These are phyloP conservation scores for Botrytis tulipae DNA, from an alignment of 2,329 filamentous ascomycete species.

Conservation along the genomic window DNA sequence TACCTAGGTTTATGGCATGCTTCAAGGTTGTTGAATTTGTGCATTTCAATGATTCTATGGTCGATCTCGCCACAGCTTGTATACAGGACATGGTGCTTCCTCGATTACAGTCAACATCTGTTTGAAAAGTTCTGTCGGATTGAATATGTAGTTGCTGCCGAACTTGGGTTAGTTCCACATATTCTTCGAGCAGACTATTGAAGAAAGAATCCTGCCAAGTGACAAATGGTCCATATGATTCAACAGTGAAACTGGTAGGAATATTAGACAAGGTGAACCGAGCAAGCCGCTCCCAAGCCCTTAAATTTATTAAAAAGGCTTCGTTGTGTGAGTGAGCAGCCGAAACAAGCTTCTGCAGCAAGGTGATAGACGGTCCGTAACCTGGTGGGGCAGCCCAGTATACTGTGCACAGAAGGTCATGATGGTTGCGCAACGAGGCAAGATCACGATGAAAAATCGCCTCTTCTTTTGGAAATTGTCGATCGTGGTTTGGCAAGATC, in stretches of 20 bases:
- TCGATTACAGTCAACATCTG: conserved; percentile 26
- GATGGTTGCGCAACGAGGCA: conserved; percentile 64
- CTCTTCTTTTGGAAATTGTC: conserved; percentile 63
- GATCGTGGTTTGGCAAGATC: conserved; percentile 63
- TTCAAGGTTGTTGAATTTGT: conserved; percentile 26
- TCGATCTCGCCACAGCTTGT: conserved; percentile 23
- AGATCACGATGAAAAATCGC: conserved; percentile 59
- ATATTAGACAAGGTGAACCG: conserved; percentile 54
- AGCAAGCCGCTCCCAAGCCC: conserved; percentile 62
- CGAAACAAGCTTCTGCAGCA: conserved; percentile 58
- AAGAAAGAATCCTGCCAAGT: conserved; percentile 59
- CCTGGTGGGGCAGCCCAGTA: conserved; percentile 62
- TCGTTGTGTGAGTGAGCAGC: conserved; percentile 63
- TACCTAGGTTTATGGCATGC: conserved; percentile 31
- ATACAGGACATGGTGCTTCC: conserved; percentile 28
- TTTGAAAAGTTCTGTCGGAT: conserved; percentile 15
- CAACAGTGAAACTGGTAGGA: conserved; percentile 37
- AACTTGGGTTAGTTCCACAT: conserved; percentile 39
- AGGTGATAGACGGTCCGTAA: conserved; percentile 51
- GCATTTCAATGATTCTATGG: conserved; percentile 25
- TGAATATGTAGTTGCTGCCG: conserved; percentile 25
- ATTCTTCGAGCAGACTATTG: conserved; percentile 56
- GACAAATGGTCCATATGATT: conserved; percentile 50
- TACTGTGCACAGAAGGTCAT: conserved; percentile 64
- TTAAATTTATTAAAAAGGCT: conserved; percentile 62